A percentile compares a stretch with the other conserved stretches of the same genome.
Evolutionary conservation across 495 filamentous ascomycete genomes (phyloP).

Genomic region (Penicillium coffeae): DNA sequence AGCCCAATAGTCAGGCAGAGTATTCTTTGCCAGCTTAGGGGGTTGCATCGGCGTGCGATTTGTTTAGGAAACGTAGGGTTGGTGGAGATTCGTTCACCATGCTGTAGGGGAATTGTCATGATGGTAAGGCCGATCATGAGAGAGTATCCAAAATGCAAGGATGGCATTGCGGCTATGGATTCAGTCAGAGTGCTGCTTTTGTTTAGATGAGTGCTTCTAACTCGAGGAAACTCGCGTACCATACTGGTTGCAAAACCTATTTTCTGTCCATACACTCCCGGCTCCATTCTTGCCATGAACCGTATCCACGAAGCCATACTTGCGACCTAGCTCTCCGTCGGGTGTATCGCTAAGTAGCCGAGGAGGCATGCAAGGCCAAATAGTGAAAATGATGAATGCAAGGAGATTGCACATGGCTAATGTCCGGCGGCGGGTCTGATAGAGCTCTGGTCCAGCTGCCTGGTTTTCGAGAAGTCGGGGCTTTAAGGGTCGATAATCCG

Average conservation of each 20-base stretch:
- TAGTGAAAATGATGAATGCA: constrained; percentile 72
- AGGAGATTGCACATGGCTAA: constrained; percentile 72
- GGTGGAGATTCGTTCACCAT: constrained; percentile 23
- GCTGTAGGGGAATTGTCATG: constrained; percentile 47
- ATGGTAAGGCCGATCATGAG: constrained; percentile 71
- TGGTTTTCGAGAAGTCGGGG: constrained; percentile 29
- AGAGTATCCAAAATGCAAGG: constrained; percentile 76
- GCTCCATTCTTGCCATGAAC: constrained; percentile 63
- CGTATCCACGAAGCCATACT: constrained; percentile 71
- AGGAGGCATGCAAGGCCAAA: constrained; percentile 81
- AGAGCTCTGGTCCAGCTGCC: constrained; percentile 49
- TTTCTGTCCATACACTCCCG: constrained; percentile 68
- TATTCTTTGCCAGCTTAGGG: constrained; percentile 38
- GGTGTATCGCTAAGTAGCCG: constrained; percentile 58
- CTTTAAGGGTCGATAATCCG: constrained; percentile 36
- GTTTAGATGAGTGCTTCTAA: no score
- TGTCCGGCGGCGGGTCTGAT: constrained; percentile 61
- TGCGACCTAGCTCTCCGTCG: constrained; percentile 45
- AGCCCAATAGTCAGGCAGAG: constrained; percentile 51
- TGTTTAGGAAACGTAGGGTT: background rate
- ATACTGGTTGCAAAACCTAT: constrained; percentile 65
- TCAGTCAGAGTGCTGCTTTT: background rate
- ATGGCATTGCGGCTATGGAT: constrained; percentile 66
- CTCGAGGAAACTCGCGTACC: constrained; percentile 29
- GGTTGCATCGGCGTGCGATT: constrained; percentile 25